Conservation (phyloP, 2,329 filamentous ascomycete genomes). For the Cordyceps javanica region DNA sequence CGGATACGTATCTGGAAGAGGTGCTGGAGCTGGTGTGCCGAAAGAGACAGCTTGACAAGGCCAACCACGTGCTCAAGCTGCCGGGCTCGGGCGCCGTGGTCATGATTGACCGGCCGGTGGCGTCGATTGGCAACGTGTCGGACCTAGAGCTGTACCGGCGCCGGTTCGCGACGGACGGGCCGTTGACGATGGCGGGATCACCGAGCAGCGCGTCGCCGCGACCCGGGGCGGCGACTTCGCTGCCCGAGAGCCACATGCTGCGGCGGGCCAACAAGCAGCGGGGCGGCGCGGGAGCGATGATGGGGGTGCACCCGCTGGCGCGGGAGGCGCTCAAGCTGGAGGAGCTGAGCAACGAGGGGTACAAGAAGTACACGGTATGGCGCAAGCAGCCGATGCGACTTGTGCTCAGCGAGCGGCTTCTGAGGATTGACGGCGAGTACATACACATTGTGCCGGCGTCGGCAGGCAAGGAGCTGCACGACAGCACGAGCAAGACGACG, state of each 20-base stretch:
- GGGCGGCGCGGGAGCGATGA: conserved; percentile 44
- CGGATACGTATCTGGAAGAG: conserved; percentile 77
- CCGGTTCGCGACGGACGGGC: conserved; percentile 69
- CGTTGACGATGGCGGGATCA: conserved; percentile 60
- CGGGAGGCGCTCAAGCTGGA: conserved; percentile 56
- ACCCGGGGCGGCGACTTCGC: conserved; percentile 36
- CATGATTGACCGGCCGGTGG: conserved; percentile 69
- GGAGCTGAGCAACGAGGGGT: conserved; percentile 51
- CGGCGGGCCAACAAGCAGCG: conserved; percentile 15
- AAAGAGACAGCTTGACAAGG: conserved; percentile 73
- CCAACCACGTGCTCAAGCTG: conserved; percentile 71
- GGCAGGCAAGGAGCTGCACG: conserved; percentile 58
- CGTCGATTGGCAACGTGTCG: conserved; percentile 67
- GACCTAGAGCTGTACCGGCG: conserved; percentile 71
- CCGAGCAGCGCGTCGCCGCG: conserved; percentile 67
- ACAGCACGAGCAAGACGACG: conserved; percentile 63
- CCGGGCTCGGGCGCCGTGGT: conserved; percentile 69
- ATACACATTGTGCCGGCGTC: conserved; percentile 75
- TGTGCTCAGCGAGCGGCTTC: conserved; percentile 66
- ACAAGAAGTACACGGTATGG: conserved; percentile 74
- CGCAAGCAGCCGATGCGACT: conserved; percentile 79
- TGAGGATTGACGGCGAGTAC: conserved; percentile 80
- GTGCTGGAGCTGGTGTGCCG: conserved; percentile 73
- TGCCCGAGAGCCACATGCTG: conserved; percentile 35
- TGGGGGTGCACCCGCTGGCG: conserved; percentile 60